Base-by-base conservation (phyloP, 108 stramenopile species). In the Cyclotella kingstonii region DNA sequence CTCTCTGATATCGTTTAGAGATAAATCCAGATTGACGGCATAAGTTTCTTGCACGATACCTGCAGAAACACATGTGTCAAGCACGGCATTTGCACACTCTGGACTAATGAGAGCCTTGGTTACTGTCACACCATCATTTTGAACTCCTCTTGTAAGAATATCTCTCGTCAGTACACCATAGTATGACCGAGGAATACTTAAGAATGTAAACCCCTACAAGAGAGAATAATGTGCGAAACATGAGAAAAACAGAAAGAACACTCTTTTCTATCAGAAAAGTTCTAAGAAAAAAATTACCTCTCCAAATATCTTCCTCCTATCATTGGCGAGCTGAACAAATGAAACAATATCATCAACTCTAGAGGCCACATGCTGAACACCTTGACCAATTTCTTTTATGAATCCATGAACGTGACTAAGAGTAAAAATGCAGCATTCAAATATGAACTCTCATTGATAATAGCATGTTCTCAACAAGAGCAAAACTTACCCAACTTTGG, bases 331-430 rank as follows among this genome's bases (percentile, higher is more conserved):
- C 51, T 87, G 84, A 15, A 92, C 87, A 68, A 95, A 90, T 10
- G 68, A 69, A 3, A 86, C 65, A 39, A 95, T 78, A 59, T 92
- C 74, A 15, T 76, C 83, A 1, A 95, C 91, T 44, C 94, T 67
- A 29, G 82, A 84, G 27, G 94, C 94, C 48, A 95, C 54, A 65
- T 95, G 94, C 63, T 92, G 94, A 14, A 92, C 73, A 19, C 94
- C 94, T 57, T 95, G 90, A 33, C 94, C 94, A 30, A 95, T 71
- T 45, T 95, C 86, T 36, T 85, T 50, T 2, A 92, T 55, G 62
- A 91, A 95, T 10, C 84, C 84, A 52, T 90, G 83, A n/a, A 95
- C 94, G 64, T 95, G 94, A 10, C 80, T 79, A 11, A 6, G 28
- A 1, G 11, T 36, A 30, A 68, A 35, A 49, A 35, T 31, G 35